A percentile compares a stretch with the other conserved stretches of the same genome.
phyloP scores from a whole-genome alignment of 768 basidiomycete species.

The Lactifluus subvellereus region DNA sequence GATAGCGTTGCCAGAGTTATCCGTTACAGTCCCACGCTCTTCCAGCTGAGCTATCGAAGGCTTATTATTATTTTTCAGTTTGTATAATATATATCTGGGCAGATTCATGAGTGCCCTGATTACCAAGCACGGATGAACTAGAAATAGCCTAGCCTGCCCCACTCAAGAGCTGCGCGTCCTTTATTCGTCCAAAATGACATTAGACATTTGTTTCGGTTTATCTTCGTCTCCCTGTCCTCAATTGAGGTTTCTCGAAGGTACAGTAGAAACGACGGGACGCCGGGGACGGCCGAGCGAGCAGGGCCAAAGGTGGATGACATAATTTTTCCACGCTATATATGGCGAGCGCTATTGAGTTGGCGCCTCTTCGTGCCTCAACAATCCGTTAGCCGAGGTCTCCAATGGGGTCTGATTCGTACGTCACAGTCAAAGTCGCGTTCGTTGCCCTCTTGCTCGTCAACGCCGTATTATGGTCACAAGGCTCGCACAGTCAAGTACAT shows the following conservation, averaged over 20 bases:
- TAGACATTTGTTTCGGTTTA: too few species aligned
- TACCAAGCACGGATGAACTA: neutral
- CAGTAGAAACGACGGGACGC: neutral
- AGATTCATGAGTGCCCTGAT: neutral
- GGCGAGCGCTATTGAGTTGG: neutral
- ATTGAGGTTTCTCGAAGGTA: neutral
- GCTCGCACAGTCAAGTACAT: slow-evolving; percentile 28
- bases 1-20: slow-evolving; percentile 22
- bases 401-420: slow-evolving; percentile 33
- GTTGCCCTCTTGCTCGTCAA: slow-evolving; percentile 48
- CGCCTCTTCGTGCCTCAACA: neutral
- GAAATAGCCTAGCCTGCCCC: too few species aligned
- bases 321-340: slow-evolving; percentile 4
- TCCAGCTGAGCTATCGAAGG: slow-evolving; percentile 35
- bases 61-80: neutral
- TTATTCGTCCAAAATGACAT: too few species aligned
- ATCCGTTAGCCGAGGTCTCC: neutral
- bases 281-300: too few species aligned
- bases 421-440: slow-evolving; percentile 46
- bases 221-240: neutral
- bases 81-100: neutral
- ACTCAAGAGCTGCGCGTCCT: too few species aligned
- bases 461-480: slow-evolving; percentile 58
- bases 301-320: neutral
- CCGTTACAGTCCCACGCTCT: slow-evolving; percentile 34